phyloP scores from a whole-genome alignment of 2,329 filamentous ascomycete species.

The Hypoxylon sp. region DNA sequence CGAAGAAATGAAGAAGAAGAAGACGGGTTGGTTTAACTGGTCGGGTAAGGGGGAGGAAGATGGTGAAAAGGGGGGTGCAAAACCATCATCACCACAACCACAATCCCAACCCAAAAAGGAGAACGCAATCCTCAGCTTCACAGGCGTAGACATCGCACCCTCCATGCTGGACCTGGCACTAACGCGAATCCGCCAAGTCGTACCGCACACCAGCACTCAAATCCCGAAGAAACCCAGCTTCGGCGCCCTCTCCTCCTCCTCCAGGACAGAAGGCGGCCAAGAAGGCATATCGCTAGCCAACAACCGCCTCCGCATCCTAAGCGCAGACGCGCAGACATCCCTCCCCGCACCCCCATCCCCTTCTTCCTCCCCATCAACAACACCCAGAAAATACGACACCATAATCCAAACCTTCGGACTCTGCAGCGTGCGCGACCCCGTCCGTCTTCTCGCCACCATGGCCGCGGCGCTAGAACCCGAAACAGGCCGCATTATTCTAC shows the following conservation, averaged over 20 bases:
- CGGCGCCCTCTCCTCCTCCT: constrained; percentile 38
- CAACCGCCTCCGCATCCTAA: constrained; percentile 56
- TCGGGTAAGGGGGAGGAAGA: constrained; percentile 1
- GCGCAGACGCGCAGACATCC: constrained; percentile 57
- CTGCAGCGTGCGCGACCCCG: constrained; percentile 68
- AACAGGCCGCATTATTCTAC: constrained; percentile 66
- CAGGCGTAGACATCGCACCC: constrained; percentile 67
- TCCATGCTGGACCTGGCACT: constrained; percentile 69
- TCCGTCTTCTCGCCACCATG: constrained; percentile 61
- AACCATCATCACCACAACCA: constrained; percentile 2
- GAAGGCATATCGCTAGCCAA: constrained; percentile 49
- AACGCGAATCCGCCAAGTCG: constrained; percentile 56
- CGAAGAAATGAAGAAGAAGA: constrained; percentile 32
- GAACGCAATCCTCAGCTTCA: constrained; percentile 61
- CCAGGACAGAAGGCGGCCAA: constrained; percentile 12
- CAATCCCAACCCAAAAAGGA: constrained; percentile 17
- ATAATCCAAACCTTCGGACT: constrained; percentile 71
- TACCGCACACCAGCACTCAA: constrained; percentile 51
- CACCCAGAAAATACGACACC: constrained; percentile 64
- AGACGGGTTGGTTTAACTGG: constrained; percentile 32
- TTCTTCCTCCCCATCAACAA: constrained; percentile 50
- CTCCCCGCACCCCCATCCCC: constrained; percentile 51
- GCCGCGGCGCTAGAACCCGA: constrained; percentile 60
- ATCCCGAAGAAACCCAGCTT: constrained; percentile 50
- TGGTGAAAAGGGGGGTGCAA: constrained; percentile 22